Conservation (phyloP, 305 asterid genomes). For the Solanum aculeatissimum region DNA sequence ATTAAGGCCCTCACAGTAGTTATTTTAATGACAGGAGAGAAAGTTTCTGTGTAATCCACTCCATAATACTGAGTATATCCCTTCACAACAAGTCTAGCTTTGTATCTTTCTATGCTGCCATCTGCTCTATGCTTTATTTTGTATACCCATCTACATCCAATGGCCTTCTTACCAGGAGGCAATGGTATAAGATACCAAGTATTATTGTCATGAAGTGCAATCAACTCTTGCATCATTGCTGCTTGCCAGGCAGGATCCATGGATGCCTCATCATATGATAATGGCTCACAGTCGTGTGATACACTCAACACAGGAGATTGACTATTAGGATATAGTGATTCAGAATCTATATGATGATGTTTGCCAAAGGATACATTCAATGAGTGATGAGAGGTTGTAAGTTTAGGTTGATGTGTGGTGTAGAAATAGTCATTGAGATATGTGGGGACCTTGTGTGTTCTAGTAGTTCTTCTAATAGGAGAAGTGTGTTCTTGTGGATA, state of each 20-base stretch:
- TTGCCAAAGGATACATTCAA: too few species aligned
- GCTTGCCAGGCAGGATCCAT: background rate
- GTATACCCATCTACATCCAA: background rate
- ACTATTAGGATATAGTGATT: background rate
- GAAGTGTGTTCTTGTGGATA: accelerated
- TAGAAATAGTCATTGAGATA: background rate
- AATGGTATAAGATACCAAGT: background rate
- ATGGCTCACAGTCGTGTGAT: background rate
- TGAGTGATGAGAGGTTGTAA: too few species aligned
- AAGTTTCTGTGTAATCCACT: too few species aligned
- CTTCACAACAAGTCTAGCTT: too few species aligned
- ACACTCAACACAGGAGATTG: background rate
- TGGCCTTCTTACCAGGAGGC: background rate
- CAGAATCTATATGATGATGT: background rate
- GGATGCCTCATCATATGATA: background rate
- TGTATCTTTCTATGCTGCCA: background rate
- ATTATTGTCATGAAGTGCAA: background rate
- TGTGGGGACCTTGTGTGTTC: too few species aligned
- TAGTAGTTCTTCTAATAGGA: too few species aligned
- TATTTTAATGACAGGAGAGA: background rate
- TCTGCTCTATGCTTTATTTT: background rate
- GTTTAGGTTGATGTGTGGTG: too few species aligned
- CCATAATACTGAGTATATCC: background rate
- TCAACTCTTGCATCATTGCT: background rate
- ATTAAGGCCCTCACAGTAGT: background rate